phyloP scores from a whole-genome alignment of 495 filamentous ascomycete genomes.

The Tuber indicum region DNA sequence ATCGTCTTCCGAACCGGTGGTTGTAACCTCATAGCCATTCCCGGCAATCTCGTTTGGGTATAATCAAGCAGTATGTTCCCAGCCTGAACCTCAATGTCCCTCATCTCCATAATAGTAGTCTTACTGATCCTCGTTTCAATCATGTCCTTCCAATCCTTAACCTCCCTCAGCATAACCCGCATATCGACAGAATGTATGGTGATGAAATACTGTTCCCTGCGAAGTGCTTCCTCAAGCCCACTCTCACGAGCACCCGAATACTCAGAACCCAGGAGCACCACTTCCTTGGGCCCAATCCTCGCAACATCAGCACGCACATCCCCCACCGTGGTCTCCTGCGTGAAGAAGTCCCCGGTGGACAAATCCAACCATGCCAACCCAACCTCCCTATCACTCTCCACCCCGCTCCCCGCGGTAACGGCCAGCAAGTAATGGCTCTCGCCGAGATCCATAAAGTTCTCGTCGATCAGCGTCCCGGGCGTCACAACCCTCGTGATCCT shows the following conservation, averaged over 20 bases:
- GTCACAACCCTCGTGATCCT: slow-evolving; percentile 81
- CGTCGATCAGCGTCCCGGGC: slow-evolving; percentile 91
- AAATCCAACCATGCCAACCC: slow-evolving; percentile 92
- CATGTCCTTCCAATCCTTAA: slow-evolving; percentile 58
- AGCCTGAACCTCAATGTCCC: slow-evolving; percentile 54
- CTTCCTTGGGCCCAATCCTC: slow-evolving; percentile 75
- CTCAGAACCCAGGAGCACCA: slow-evolving; percentile 52
- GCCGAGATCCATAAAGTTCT: slow-evolving; percentile 89
- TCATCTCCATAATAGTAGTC: slow-evolving; percentile 45
- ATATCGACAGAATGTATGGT: slow-evolving; percentile 22
- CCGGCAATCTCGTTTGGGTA: slow-evolving; percentile 68
- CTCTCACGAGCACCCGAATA: slow-evolving; percentile 46
- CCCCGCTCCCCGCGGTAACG: slow-evolving; percentile 22
- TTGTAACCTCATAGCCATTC: slow-evolving; percentile 74
- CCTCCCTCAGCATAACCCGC: not conserved
- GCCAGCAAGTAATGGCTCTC: slow-evolving; percentile 84
- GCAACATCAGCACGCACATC: slow-evolving; percentile 71
- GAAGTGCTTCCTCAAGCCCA: slow-evolving; percentile 37
- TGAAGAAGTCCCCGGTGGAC: slow-evolving; percentile 89
- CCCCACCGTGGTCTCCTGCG: slow-evolving; percentile 65
- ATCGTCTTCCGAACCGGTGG: slow-evolving; percentile 66
- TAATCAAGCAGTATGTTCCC: slow-evolving; percentile 75
- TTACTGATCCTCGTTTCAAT: slow-evolving; percentile 60
- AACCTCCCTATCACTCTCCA: slow-evolving; percentile 40
- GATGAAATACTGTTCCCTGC: slow-evolving; percentile 33